Percentiles rank a stretch among this genome's conserved stretches.
Conservation (phyloP, 495 filamentous ascomycete genomes). For the Neurospora tetraspora region DNA sequence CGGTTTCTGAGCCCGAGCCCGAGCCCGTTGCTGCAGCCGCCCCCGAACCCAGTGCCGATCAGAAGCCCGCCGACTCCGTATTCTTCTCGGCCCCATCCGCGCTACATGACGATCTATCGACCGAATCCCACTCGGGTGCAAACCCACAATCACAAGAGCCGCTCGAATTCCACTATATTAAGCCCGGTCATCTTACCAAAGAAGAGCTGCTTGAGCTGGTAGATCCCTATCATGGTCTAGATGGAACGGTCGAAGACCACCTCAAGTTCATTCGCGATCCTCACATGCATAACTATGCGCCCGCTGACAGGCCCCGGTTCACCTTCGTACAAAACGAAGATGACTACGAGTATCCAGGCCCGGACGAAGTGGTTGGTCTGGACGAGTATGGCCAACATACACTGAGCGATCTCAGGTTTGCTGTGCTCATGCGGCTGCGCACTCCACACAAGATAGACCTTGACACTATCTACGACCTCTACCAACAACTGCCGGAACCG, state of each 20-base stretch:
- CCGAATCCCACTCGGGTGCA: neutral
- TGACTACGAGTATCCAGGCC: constrained; percentile 36
- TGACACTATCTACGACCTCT: constrained; percentile 33
- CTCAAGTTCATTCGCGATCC: constrained; percentile 34
- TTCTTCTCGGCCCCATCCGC: constrained; percentile 1
- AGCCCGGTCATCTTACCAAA: constrained; percentile 11
- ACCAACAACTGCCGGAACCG: constrained; percentile 41
- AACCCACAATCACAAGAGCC: neutral
- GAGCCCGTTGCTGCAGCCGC: neutral
- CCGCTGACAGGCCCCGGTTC: constrained; percentile 30
- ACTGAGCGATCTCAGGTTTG: constrained; percentile 23
- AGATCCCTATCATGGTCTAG: constrained; percentile 33
- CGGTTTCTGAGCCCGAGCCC: neutral
- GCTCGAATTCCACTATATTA: neutral
- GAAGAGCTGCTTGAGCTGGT: constrained; percentile 39
- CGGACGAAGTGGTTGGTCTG: constrained; percentile 18
- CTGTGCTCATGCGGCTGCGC: constrained; percentile 21
- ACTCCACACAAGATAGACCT: constrained; percentile 22
- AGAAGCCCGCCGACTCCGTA: neutral
- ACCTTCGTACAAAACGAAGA: constrained; percentile 33
- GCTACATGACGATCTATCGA: neutral
- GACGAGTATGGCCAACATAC: constrained; percentile 11
- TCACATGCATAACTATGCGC: constrained; percentile 37
- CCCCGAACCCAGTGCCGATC: neutral
- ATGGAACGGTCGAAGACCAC: constrained; percentile 35